phyloP scores from a whole-genome alignment of 768 basidiomycete genomes.

The Rickenella mellea region DNA sequence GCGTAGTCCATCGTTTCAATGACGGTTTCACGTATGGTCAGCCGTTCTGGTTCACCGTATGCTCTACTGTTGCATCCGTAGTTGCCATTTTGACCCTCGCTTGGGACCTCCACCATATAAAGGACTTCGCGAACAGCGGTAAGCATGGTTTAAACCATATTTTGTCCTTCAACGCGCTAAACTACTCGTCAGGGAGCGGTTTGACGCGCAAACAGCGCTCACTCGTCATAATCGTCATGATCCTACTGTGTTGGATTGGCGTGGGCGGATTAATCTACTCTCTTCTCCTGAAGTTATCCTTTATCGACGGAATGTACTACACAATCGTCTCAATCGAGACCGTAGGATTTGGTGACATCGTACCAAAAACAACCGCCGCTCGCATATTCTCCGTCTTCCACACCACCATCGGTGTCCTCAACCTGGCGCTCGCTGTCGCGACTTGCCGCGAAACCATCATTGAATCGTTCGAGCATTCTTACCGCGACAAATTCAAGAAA shows the following conservation, averaged over 20 bases:
- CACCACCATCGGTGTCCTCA: constrained; percentile 50
- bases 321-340: constrained; percentile 67
- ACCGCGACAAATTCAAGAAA: constrained; percentile 41
- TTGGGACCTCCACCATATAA: constrained; percentile 46
- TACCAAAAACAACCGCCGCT: constrained; percentile 37
- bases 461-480: constrained; percentile 62
- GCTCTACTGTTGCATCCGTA: constrained; percentile 58
- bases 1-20: constrained; percentile 45
- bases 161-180: background rate
- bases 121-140: constrained; percentile 60
- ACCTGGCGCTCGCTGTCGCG: constrained; percentile 52
- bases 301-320: constrained; percentile 73
- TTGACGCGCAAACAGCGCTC: constrained; percentile 72
- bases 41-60: constrained; percentile 28
- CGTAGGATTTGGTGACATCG: constrained; percentile 71
- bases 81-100: constrained; percentile 62
- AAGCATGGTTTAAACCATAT: constrained; percentile 10
- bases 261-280: constrained; percentile 58
- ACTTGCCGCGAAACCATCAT: constrained; percentile 63
- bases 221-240: constrained; percentile 70
- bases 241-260: constrained; percentile 63
- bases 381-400: constrained; percentile 56
- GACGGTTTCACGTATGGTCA: constrained; percentile 62
- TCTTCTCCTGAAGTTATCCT: constrained; percentile 40
- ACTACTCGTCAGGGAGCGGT: constrained; percentile 48